These are phyloP conservation scores for Pleurotus ostreatus DNA, from an alignment of 768 basidiomycete species.

Conservation along the genomic window DNA sequence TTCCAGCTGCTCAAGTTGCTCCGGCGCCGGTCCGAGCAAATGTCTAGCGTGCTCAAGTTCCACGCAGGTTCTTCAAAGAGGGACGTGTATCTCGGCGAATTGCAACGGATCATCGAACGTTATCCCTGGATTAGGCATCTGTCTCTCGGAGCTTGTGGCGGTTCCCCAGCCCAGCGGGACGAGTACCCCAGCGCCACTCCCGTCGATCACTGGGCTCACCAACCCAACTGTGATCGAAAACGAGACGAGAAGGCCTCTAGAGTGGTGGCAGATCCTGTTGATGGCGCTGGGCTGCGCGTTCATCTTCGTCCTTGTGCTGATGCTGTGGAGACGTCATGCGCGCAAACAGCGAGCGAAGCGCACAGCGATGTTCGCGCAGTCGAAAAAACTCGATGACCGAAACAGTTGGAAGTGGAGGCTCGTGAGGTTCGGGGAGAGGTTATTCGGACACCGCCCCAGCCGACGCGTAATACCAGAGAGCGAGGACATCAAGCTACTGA, in stretches of 20 bases:
- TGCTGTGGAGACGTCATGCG: conserved; percentile 67
- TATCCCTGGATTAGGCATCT: conserved; percentile 69
- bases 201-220: conserved; percentile 53
- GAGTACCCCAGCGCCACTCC: conserved; percentile 42
- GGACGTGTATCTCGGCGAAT: conserved; percentile 59
- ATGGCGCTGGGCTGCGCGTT: conserved; percentile 81
- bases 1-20: conserved; percentile 74
- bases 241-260: conserved; percentile 32
- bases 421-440: conserved; percentile 48
- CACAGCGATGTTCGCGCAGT: conserved; percentile 61
- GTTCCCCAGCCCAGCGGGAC: conserved; percentile 46
- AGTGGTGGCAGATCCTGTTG: conserved; percentile 84
- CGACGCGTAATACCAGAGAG: conserved; percentile 18
- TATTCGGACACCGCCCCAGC: conserved; percentile 46
- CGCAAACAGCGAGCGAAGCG: conserved; percentile 64
- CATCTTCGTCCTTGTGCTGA: conserved; percentile 63
- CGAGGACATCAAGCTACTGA: conserved; percentile 49
- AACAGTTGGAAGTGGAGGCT: conserved; percentile 55
- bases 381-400: conserved; percentile 47
- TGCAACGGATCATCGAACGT: conserved; percentile 55
- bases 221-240: conserved; percentile 38
- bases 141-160: conserved; percentile 70
- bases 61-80: conserved; percentile 56
- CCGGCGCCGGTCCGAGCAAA: conserved; percentile 57
- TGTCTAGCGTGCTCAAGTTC: conserved; percentile 75